These are phyloP conservation scores for Agastache rugosa DNA, from an alignment of 257 asterid genomes.

Conservation along the genomic window DNA sequence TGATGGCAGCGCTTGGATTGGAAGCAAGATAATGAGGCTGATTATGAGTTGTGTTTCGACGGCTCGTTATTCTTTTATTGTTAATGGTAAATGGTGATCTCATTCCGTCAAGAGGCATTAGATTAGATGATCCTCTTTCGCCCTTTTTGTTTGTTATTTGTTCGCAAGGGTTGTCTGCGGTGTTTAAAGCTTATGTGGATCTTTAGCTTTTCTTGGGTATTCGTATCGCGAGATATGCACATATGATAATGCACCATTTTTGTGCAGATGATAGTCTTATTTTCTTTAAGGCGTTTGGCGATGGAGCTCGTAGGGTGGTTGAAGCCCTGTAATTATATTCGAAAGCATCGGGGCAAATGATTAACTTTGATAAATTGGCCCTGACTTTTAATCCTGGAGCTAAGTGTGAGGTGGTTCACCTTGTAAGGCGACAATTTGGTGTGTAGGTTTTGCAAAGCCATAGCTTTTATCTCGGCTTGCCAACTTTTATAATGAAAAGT, in stretches of 20 bases:
- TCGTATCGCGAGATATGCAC: background rate
- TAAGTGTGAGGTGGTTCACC: too few relatives aligned
- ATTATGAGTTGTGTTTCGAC: too few relatives aligned
- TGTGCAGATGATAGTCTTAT: background rate
- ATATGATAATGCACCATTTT: background rate
- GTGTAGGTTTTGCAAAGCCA: background rate
- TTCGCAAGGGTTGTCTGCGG: background rate
- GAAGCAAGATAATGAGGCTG: too few relatives aligned
- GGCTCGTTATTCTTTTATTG: too few relatives aligned
- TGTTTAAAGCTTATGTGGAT: background rate
- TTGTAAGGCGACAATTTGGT: accelerated
- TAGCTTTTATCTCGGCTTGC: background rate
- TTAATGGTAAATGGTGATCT: too few relatives aligned
- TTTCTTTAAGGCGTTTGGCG: background rate
- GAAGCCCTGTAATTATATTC: background rate
- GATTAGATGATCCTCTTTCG: too few relatives aligned
- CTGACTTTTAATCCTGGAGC: background rate
- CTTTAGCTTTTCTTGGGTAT: background rate
- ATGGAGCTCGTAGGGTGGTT: background rate
- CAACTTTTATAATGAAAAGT: background rate
- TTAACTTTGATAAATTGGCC: background rate
- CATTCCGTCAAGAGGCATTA: too few relatives aligned
- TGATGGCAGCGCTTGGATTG: too few relatives aligned
- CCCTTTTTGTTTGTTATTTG: too few relatives aligned
- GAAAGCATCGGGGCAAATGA: background rate